phyloP scores from a whole-genome alignment of 176 grass and related monocot genomes.

The Oryza glaberrima region DNA sequence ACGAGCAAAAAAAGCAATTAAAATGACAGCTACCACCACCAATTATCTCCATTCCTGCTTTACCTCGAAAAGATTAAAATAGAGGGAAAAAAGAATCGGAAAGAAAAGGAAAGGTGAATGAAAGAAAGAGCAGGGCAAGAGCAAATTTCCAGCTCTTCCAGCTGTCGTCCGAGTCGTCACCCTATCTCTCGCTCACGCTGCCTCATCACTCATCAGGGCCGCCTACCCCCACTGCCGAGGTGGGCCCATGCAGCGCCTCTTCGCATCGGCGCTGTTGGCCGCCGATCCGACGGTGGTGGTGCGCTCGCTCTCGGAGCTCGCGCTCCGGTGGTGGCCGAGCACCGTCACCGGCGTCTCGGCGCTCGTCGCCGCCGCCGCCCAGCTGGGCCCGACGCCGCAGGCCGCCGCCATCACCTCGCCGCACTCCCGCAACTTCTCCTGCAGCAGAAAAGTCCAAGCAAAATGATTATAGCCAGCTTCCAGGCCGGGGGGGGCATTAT shows the following conservation, averaged over 20 bases:
- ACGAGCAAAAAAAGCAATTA: constrained; percentile 40
- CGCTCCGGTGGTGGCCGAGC: constrained; percentile 55
- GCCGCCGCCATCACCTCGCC: constrained; percentile 54
- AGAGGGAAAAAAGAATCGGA: constrained; percentile 26
- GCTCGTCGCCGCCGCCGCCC: constrained; percentile 50
- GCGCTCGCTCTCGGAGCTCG: constrained; percentile 73
- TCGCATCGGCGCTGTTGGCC: constrained; percentile 49
- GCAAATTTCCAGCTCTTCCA: constrained; percentile 33
- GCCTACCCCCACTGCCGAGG: constrained; percentile 54
- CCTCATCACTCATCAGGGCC: background rate
- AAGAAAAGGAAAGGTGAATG: background rate
- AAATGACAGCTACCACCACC: constrained; percentile 42
- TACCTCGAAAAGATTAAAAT: constrained; percentile 51
- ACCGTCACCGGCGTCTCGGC: constrained; percentile 85
- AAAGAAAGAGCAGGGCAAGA: constrained; percentile 22
- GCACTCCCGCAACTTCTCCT: constrained; percentile 86
- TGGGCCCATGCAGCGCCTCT: constrained; percentile 71
- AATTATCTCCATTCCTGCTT: constrained; percentile 37
- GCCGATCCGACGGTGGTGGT: constrained; percentile 62
- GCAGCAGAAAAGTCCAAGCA: background rate
- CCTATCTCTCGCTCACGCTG: background rate
- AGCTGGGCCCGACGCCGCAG: constrained; percentile 27
- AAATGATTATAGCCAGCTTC: background rate
- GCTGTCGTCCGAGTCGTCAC: constrained; percentile 30
- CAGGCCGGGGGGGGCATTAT: background rate